Evolutionary conservation across 2,329 filamentous ascomycete species (phyloP).

Genomic region (Fusarium lyarnte): DNA sequence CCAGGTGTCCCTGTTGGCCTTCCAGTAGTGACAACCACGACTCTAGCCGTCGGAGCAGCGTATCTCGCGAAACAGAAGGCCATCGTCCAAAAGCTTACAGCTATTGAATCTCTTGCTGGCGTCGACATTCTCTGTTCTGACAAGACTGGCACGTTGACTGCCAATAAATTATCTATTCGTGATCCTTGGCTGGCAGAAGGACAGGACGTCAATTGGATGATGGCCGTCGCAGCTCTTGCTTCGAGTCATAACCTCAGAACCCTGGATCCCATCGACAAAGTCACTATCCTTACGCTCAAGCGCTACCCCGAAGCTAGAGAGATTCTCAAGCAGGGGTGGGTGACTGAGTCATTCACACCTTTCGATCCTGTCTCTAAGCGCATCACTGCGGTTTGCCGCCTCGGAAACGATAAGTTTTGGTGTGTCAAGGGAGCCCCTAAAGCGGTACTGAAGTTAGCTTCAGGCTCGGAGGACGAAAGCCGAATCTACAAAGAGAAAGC

Average conservation of each 20-base stretch:
- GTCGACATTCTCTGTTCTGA: slow-evolving; percentile 29
- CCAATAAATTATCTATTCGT: slow-evolving; percentile 20
- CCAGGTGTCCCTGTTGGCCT: slow-evolving; percentile 19
- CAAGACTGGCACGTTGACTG: slow-evolving; percentile 21
- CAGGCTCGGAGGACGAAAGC: slow-evolving; percentile 1
- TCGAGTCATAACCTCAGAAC: slow-evolving; percentile 12
- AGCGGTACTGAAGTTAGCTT: slow-evolving; percentile 6
- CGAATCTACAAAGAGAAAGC: slow-evolving; percentile 24
- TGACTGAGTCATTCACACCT: slow-evolving; percentile 14
- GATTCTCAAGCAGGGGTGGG: slow-evolving; percentile 21
- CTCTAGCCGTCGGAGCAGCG: slow-evolving; percentile 22
- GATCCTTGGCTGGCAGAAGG: slow-evolving; percentile 25
- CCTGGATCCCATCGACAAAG: slow-evolving; percentile 16
- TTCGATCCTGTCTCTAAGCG: slow-evolving; percentile 25
- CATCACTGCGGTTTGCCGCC: slow-evolving; percentile 24
- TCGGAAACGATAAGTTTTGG: background rate
- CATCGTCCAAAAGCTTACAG: slow-evolving; percentile 11
- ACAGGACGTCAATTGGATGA: slow-evolving; percentile 31
- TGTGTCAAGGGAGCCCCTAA: slow-evolving; percentile 19
- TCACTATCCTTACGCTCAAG: slow-evolving; percentile 28
- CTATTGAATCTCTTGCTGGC: slow-evolving; percentile 19
- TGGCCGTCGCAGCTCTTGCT: slow-evolving; percentile 26
- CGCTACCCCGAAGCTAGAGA: slow-evolving; percentile 22
- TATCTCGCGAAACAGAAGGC: slow-evolving; percentile 27
- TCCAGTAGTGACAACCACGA: slow-evolving; percentile 26